A percentile compares a stretch with the other conserved stretches of the same genome.
Evolutionary conservation across 2,329 filamentous ascomycete genomes (phyloP).

Genomic region (Diaporthe amygdali): DNA sequence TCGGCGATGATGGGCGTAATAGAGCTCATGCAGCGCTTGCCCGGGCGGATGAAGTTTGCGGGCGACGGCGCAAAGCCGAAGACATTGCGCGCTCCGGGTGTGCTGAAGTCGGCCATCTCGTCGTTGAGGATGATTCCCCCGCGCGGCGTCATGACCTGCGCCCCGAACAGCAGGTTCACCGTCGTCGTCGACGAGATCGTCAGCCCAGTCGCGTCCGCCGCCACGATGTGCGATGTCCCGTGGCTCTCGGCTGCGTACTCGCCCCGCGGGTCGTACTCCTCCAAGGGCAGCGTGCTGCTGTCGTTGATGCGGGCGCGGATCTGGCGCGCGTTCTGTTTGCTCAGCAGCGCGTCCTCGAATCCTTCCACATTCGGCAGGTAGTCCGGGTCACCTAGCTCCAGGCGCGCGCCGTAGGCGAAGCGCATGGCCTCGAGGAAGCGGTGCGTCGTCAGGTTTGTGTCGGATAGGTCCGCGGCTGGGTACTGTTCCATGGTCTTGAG

Average conservation of each 20-base stretch:
- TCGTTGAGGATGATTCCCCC: slow-evolving; percentile 83
- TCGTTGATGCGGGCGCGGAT: slow-evolving; percentile 76
- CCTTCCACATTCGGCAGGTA: slow-evolving; percentile 69
- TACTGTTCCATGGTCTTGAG: slow-evolving; percentile 87
- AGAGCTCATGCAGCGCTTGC: slow-evolving; percentile 83
- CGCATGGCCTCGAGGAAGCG: slow-evolving; percentile 86
- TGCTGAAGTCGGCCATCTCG: slow-evolving; percentile 83
- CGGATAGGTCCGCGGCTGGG: slow-evolving; percentile 55
- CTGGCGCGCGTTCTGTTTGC: slow-evolving; percentile 58
- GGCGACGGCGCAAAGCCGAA: slow-evolving; percentile 85
- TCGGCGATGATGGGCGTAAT: slow-evolving; percentile 82
- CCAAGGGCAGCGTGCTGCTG: slow-evolving; percentile 70
- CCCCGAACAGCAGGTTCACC: slow-evolving; percentile 86
- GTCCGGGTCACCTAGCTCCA: slow-evolving; percentile 81
- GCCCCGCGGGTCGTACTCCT: slow-evolving; percentile 73
- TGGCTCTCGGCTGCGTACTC: slow-evolving; percentile 72
- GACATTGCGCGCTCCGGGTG: slow-evolving; percentile 76
- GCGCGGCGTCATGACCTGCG: slow-evolving; percentile 76
- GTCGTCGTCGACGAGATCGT: slow-evolving; percentile 86
- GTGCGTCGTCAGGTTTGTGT: slow-evolving; percentile 75
- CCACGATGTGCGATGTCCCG: slow-evolving; percentile 76
- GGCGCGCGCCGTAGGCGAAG: slow-evolving; percentile 82
- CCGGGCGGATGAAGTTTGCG: slow-evolving; percentile 80
- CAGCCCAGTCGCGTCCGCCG: slow-evolving; percentile 75
- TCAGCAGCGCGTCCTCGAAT: slow-evolving; percentile 74